A percentile compares a stretch with the other conserved stretches of the same genome.
phyloP scores from a whole-genome alignment of 768 basidiomycete genomes.

The Mycena haematopus region DNA sequence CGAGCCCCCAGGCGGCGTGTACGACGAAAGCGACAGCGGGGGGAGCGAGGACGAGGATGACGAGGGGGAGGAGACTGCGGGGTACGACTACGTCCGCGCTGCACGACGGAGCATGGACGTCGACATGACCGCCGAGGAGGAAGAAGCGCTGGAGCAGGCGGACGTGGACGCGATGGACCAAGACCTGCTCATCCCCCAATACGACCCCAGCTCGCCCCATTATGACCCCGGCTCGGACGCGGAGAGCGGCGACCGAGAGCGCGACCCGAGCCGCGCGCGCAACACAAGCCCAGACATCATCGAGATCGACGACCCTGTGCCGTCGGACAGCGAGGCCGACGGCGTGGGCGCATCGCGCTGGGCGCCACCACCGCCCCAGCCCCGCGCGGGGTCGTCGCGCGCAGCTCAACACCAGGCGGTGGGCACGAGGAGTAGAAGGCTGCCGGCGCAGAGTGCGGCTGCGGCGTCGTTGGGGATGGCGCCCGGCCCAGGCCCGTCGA shows the following conservation, averaged over 20 bases:
- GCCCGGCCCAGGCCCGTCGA: conserved; percentile 1
- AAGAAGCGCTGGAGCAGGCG: conserved; percentile 58
- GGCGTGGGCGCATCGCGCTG: conserved; percentile 24
- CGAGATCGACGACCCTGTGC: conserved; percentile 21
- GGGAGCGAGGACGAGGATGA: conserved; percentile 60
- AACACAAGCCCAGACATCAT: conserved; percentile 15
- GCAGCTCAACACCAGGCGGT: neutral
- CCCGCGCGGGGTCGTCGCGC: conserved; percentile 21
- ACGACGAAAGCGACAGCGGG: conserved; percentile 71
- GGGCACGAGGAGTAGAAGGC: conserved; percentile 13
- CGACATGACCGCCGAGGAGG: conserved; percentile 35
- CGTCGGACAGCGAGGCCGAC: conserved; percentile 13
- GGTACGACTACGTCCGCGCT: conserved; percentile 26
- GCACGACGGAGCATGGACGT: conserved; percentile 17
- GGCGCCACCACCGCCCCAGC: conserved; percentile 19
- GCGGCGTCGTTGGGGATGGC: conserved; percentile 14
- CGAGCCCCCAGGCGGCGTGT: conserved; percentile 75
- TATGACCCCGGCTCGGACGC: conserved; percentile 13
- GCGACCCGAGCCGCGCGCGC: too few species aligned
- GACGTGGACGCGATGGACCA: conserved; percentile 81
- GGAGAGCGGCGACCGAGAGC: conserved; percentile 10
- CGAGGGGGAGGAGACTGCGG: conserved; percentile 31
- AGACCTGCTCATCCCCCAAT: conserved; percentile 44
- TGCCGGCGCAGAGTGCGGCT: conserved; percentile 12
- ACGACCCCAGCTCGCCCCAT: conserved; percentile 11